Evolutionary conservation across 768 basidiomycete species (phyloP).

Genomic region (Xerocomellus intermedius): DNA sequence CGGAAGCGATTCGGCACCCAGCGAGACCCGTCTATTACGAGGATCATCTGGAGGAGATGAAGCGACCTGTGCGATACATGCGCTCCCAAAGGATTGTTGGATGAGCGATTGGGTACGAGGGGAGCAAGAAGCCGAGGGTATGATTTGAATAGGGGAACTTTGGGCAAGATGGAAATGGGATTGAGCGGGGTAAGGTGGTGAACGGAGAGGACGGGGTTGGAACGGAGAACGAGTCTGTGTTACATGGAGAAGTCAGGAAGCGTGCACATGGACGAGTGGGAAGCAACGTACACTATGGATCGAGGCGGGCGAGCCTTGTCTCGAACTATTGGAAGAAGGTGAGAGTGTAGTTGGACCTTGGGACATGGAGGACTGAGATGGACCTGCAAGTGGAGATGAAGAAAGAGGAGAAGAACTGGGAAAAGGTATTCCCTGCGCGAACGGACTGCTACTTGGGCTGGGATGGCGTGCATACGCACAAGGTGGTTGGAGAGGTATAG

Average conservation of each 20-base stretch:
- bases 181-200: slow-evolving; percentile 3
- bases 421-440: slow-evolving; percentile 14
- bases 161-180: slow-evolving; percentile 7
- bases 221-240: slow-evolving; percentile 4
- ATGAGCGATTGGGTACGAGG: slow-evolving; percentile 17
- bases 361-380: not conserved
- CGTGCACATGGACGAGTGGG: not conserved
- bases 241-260: not conserved
- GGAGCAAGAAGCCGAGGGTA: slow-evolving; percentile 7
- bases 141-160: not conserved
- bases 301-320: slow-evolving; percentile 11
- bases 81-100: slow-evolving; percentile 13
- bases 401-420: slow-evolving; percentile 7
- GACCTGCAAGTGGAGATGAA: slow-evolving; percentile 11
- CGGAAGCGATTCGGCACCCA: slow-evolving; percentile 5
- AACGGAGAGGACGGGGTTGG: not conserved
- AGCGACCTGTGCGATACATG: not conserved
- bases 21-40: slow-evolving; percentile 6
- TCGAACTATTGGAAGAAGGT: slow-evolving; percentile 3
- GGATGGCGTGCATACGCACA: slow-evolving; percentile 8
- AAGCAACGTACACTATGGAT: slow-evolving; percentile 11
- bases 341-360: slow-evolving; percentile 1
- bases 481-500: slow-evolving; percentile 3
- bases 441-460: slow-evolving; percentile 6
- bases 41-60: not conserved